phyloP scores from a whole-genome alignment of 805 yeast species.

The Candida gorgasii region DNA sequence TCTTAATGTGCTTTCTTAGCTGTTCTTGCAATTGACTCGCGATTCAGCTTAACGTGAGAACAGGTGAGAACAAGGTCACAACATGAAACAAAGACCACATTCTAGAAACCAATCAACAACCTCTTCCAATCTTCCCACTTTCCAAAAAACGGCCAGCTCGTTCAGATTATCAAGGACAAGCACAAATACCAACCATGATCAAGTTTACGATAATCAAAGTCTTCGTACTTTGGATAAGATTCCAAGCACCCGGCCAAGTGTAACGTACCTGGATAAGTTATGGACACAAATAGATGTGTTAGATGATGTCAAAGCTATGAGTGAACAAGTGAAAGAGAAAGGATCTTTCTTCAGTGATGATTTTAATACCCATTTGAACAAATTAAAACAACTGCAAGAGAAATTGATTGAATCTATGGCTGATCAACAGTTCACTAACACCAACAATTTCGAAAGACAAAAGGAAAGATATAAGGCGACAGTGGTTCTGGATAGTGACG shows the following conservation, averaged over 20 bases:
- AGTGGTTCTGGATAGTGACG: conserved; percentile 19
- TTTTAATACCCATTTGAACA: conserved; percentile 52
- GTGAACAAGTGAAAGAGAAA: conserved; percentile 42
- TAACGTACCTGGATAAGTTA: conserved; percentile 68
- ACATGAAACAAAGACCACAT: conserved; percentile 10
- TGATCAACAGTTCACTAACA: conserved; percentile 26
- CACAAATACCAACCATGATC: conserved; percentile 13
- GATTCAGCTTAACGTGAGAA: too few relatives aligned
- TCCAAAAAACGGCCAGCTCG: conserved; percentile 11
- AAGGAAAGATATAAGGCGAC: conserved; percentile 26
- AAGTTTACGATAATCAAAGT: conserved; percentile 15
- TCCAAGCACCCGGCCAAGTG: conserved; percentile 57
- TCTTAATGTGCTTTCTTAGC: too few relatives aligned
- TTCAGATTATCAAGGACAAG: conserved; percentile 15
- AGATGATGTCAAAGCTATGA: conserved; percentile 71
- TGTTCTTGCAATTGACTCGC: too few relatives aligned
- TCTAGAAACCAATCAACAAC: conserved; percentile 11
- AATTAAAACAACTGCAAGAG: conserved; percentile 57
- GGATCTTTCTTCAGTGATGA: conserved; percentile 53
- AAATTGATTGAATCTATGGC: conserved; percentile 35
- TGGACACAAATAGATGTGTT: conserved; percentile 89
- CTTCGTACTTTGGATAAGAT: conserved; percentile 45
- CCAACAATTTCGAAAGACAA: conserved; percentile 19
- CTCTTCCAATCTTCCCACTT: conserved; percentile 12
- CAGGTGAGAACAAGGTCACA: too few relatives aligned